Base-by-base conservation (phyloP, 345 rosid genomes). In the Balakata baccata region DNA sequence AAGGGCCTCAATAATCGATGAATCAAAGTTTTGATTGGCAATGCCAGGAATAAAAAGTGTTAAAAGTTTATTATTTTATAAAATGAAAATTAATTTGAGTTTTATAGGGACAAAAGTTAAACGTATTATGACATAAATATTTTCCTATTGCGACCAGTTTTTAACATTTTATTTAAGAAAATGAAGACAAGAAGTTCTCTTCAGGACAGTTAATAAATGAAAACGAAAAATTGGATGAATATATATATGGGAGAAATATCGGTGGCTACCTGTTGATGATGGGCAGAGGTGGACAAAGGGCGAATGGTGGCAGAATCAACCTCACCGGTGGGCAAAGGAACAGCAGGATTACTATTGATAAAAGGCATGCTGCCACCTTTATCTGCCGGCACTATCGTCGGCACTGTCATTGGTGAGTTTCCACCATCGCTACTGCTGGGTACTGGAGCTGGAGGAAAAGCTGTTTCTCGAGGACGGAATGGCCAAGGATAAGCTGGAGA, bases 241-340 rank as follows among this genome's bases (percentile, higher is more conserved):
- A 12, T 9, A n/a, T 7, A 11, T 8, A 22, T 23, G 23, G 62
- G 47, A 46, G 12, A 6, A 4, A 7, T 5, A 41, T 41, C 3
- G 9, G 9, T 43, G 5, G 12, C 22, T 76, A 89, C 91, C 91
- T 79, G 84, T 47, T 67, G 66, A 61, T 68, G 79, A 13, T 78
- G 66, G 52, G 50, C 81, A 13, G 97, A 89, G 45, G 92, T 76
- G 17, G 94, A 86, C 74, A 90, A 51, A 60, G 98, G 98, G 56
- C 85, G 79, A 52, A 92, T 90, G 52, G 97, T 89, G 72, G 98
- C 89, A 46, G 98, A 89, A 72, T 95, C 99, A 9, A 89, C 90
- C 81, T 95, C 99, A 56, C 89, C 99, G n/a, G 96, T 95, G 3
- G 99, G 99, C 80, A 94, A 78, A 39, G 99, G 97, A 81, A 94